Evolutionary conservation across 495 filamentous ascomycete species (phyloP), one percentile per base, ranked within the genome.

Genomic region (Sporormia fimetaria): DNA sequence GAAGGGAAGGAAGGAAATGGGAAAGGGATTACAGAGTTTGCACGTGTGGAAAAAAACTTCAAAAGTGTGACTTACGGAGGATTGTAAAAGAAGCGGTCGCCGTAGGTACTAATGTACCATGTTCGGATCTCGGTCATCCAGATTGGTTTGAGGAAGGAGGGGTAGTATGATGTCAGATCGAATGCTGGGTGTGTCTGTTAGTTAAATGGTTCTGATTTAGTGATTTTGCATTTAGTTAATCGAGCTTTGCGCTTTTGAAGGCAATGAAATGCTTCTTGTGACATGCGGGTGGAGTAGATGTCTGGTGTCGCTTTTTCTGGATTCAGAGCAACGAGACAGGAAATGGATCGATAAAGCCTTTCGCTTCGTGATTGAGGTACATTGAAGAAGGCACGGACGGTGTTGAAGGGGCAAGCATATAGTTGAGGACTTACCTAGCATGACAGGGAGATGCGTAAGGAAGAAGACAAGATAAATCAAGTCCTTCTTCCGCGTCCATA

Each of bases 41-140:
- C 12, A 32, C 25, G 14, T 6, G 29, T 8, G 31, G 20, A 27
- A 10, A 36, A 7, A 44, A 18, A 39, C 24, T 7, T 18, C 4
- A 33, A 20, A 3, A 30, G n/a, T 8, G 20, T 33, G 12, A 44
- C 54, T 37, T 54, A 56, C 54, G 81, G 76, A 2, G 75, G 63
- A 20, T 66, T 65, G 31, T 70, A 67, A 56, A 86, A 81, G 64
- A 87, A 82, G 18, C 76, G 81, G 61, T 94, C 86, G 27, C 74
- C 72, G 64, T 78, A 83, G 6, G 67, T 80, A 10, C 57, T 42
- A 45, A 82, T 67, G 63, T 88, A 87, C 61, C 65, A 80, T 0
- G 59, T 49, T 23, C 78, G 76, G 23, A 83, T 27, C 0, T 55
- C 27, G 25, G 54, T 47, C 36, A 78, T 66, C 53, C 75, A 57